Evolutionary conservation across 2,329 filamentous ascomycete genomes (phyloP).

Genomic region (Lachnellula arida): DNA sequence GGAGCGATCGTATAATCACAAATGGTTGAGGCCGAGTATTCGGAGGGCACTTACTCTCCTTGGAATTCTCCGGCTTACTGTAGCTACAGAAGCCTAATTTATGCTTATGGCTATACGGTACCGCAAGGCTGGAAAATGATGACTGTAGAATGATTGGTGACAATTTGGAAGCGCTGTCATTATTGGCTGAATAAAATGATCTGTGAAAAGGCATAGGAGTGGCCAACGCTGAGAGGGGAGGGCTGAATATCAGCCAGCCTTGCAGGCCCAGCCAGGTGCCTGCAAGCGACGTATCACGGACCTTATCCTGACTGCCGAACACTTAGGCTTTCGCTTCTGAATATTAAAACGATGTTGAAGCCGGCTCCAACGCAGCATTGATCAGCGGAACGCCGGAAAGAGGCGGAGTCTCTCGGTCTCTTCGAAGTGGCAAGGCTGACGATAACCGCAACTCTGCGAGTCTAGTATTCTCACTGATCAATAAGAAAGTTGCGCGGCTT

Average conservation of each 20-base stretch:
- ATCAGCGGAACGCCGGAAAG: too few relatives aligned
- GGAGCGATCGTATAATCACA: not conserved
- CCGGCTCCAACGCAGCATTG: too few relatives aligned
- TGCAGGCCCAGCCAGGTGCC: not conserved
- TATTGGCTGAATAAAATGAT: not conserved
- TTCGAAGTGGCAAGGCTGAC: too few relatives aligned
- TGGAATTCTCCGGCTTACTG: not conserved
- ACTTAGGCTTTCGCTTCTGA: not conserved
- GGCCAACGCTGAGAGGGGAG: not conserved
- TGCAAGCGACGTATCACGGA: not conserved
- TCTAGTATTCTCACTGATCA: too few relatives aligned
- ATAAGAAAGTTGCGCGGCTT: too few relatives aligned
- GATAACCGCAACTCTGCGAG: too few relatives aligned
- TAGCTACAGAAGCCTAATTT: not conserved
- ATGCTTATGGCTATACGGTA: not conserved
- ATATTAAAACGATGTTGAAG: too few relatives aligned
- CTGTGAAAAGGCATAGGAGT: not conserved
- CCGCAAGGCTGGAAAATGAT: slow-evolving; percentile 1
- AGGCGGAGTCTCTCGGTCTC: too few relatives aligned
- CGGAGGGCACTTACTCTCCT: not conserved
- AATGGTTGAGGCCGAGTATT: not conserved
- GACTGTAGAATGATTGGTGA: not conserved
- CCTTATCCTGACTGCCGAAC: not conserved
- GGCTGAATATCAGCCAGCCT: not conserved
- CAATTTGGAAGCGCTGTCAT: not conserved